These are phyloP conservation scores for Colletotrichum eremochloae DNA, from an alignment of 2,329 filamentous ascomycete species.

Conservation along the genomic window DNA sequence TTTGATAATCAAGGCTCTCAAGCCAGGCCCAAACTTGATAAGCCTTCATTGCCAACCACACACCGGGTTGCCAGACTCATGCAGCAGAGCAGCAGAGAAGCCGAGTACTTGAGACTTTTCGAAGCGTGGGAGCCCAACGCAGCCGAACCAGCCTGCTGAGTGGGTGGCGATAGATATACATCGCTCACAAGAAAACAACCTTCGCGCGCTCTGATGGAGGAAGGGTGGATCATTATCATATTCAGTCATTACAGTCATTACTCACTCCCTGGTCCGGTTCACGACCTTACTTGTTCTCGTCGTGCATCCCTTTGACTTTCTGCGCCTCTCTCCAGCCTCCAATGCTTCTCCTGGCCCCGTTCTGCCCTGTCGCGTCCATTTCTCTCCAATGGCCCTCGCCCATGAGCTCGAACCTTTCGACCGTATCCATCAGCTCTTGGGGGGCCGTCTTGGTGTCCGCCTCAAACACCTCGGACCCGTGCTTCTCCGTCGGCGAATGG, in stretches of 20 bases:
- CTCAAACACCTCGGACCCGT: conserved; percentile 39
- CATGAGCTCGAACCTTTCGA: conserved; percentile 51
- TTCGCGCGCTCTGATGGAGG: not conserved
- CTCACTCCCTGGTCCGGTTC: not conserved
- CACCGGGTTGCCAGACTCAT: too few relatives aligned
- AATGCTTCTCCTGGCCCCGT: conserved; percentile 33
- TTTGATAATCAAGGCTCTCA: not conserved
- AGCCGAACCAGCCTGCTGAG: not conserved
- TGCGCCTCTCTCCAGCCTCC: conserved; percentile 34
- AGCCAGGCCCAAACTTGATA: not conserved
- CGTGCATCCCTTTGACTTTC: not conserved
- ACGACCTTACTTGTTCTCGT: conserved; percentile 1
- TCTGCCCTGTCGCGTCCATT: conserved; percentile 38
- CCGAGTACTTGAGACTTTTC: not conserved
- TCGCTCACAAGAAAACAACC: not conserved
- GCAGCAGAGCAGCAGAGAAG: not conserved
- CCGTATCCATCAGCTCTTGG: conserved; percentile 47
- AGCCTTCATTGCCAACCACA: not conserved
- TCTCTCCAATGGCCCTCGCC: conserved; percentile 50
- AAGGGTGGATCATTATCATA: not conserved
- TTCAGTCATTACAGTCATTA: conserved; percentile 20
- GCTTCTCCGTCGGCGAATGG: conserved; percentile 32
- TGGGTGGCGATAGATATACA: not conserved
- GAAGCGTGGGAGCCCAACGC: not conserved
- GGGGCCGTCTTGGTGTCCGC: conserved; percentile 43